These are phyloP conservation scores for Forsythia viridissima DNA, from an alignment of 257 asterid species.

Conservation along the genomic window DNA sequence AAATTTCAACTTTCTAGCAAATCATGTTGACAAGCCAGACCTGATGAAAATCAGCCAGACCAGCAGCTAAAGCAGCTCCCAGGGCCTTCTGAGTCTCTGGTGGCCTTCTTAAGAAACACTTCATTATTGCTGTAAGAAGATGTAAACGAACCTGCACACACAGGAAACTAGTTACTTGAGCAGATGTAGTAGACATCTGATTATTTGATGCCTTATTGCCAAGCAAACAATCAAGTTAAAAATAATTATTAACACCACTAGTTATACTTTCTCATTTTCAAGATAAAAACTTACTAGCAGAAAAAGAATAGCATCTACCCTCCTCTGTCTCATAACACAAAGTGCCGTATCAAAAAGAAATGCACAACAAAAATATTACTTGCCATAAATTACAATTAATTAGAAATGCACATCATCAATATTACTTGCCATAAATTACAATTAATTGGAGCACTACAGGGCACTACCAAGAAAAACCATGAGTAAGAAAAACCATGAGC, in stretches of 20 bases:
- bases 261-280: constrained; percentile 2
- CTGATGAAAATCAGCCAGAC: constrained; percentile 98
- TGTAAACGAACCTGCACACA: constrained; percentile 86
- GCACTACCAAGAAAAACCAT: neutral
- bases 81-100: constrained; percentile 91
- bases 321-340: constrained; percentile 10
- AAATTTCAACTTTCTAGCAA: constrained; percentile 7
- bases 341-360: constrained; percentile 5
- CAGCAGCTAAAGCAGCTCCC: constrained; percentile 96
- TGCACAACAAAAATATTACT: neutral
- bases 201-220: constrained; percentile 9
- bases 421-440: neutral
- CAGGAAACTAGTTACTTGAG: constrained; percentile 26
- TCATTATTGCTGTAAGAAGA: constrained; percentile 89
- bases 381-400: neutral
- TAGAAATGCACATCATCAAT: neutral
- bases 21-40: constrained; percentile 35
- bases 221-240: neutral
- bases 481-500: constrained; percentile 6
- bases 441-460: constrained; percentile 7
- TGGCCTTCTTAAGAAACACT: constrained; percentile 90
- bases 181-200: constrained; percentile 12
- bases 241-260: neutral
- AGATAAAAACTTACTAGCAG: neutral
- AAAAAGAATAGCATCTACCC: constrained; percentile 5